A percentile compares a stretch with the other conserved stretches of the same genome.
These are phyloP conservation scores for Oryza meridionalis DNA, from an alignment of 176 grass and related monocot genomes.

Conservation along the genomic window DNA sequence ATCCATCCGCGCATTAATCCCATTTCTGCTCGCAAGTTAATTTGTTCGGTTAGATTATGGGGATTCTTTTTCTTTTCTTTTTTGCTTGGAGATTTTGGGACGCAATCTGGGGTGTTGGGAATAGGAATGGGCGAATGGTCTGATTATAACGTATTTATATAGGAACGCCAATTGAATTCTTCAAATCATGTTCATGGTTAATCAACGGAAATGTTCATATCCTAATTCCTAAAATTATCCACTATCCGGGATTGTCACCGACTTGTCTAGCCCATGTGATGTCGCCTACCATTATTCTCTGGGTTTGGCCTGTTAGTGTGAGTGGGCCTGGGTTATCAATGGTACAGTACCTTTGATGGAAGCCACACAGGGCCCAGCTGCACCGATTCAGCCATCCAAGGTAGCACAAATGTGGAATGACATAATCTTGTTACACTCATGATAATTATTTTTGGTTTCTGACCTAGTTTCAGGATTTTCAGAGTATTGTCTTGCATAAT, in stretches of 20 bases:
- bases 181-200: background rate
- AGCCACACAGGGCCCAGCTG: background rate
- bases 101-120: background rate
- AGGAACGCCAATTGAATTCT: background rate
- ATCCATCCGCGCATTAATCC: background rate
- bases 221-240: too few relatives aligned
- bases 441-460: background rate
- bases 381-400: background rate
- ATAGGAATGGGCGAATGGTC: background rate
- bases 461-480: background rate
- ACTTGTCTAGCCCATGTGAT: background rate
- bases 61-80: background rate
- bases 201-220: background rate
- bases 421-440: background rate
- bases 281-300: too few relatives aligned
- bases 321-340: background rate
- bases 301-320: background rate
- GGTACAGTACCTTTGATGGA: background rate
- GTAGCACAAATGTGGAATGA: background rate
- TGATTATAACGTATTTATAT: background rate
- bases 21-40: background rate
- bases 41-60: background rate
- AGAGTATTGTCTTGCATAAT: background rate
- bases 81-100: background rate
- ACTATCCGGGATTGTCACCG: too few relatives aligned